Evolutionary conservation across 345 rosid genomes (phyloP).

Genomic region (Hypericum perforatum): DNA sequence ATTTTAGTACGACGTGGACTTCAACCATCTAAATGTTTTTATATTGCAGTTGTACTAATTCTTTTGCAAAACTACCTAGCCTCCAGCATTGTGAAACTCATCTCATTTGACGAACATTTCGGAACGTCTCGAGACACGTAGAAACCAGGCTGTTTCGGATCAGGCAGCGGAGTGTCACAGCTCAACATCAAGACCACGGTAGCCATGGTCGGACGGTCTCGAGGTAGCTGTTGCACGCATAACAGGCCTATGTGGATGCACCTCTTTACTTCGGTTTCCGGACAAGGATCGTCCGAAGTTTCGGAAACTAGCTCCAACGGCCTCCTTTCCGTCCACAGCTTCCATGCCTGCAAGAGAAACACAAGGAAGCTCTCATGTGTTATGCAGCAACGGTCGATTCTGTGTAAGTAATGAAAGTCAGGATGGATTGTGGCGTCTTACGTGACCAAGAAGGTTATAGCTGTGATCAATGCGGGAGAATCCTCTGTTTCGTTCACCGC

Average conservation of each 20-base stretch:
- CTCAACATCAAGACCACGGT: background rate
- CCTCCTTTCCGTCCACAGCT: background rate
- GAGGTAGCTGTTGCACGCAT: constrained; percentile 1
- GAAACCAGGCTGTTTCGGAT: background rate
- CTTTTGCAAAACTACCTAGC: too few species aligned
- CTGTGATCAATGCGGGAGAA: too few species aligned
- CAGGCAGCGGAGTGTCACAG: background rate
- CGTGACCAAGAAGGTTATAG: too few species aligned
- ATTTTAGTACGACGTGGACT: too few species aligned
- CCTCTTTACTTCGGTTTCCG: background rate
- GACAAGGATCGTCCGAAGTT: background rate
- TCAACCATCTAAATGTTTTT: too few species aligned
- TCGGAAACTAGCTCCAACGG: background rate
- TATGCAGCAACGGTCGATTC: too few species aligned
- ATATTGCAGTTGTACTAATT: too few species aligned
- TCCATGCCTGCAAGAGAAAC: background rate
- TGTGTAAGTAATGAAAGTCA: too few species aligned
- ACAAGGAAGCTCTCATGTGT: too few species aligned
- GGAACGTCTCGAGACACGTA: background rate
- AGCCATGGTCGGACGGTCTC: background rate
- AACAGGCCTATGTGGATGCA: constrained; percentile 1
- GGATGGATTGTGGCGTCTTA: too few species aligned
- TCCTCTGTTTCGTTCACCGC: too few species aligned
- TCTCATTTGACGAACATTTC: too few species aligned
- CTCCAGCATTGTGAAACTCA: background rate